Conservation (phyloP, 2,329 filamentous ascomycete species). For the Aspergillus sp. region DNA sequence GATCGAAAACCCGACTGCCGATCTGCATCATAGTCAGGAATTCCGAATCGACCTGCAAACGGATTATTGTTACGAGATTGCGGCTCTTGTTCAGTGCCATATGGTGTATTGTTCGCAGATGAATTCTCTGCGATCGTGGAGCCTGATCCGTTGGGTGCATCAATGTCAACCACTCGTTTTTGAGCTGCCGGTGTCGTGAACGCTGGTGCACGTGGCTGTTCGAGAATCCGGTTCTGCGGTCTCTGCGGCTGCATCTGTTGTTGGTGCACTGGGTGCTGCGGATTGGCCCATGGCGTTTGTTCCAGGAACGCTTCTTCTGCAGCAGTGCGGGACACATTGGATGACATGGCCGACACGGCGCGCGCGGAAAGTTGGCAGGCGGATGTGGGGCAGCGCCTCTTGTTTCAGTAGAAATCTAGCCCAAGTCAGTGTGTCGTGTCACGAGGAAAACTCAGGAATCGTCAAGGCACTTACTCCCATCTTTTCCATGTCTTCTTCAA, state of each 20-base stretch:
- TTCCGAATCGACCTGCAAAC: slow-evolving; percentile 9
- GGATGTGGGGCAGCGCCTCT: slow-evolving; percentile 15
- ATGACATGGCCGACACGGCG: slow-evolving; percentile 25
- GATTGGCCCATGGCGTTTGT: slow-evolving; percentile 87
- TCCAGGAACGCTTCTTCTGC: slow-evolving; percentile 82
- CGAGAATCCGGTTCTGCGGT: slow-evolving; percentile 24
- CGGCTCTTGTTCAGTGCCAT: slow-evolving; percentile 30
- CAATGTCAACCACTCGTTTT: slow-evolving; percentile 35
- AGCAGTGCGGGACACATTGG: slow-evolving; percentile 36
- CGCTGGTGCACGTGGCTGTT: slow-evolving; percentile 26
- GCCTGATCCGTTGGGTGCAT: slow-evolving; percentile 38
- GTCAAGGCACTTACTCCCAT: slow-evolving; percentile 63
- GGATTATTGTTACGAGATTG: slow-evolving; percentile 15
- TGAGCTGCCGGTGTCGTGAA: slow-evolving; percentile 38
- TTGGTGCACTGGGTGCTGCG: slow-evolving; percentile 65
- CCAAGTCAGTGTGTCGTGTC: no score
- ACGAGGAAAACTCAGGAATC: no score
- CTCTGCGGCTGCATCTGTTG: slow-evolving; percentile 31
- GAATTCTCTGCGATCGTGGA: slow-evolving; percentile 40
- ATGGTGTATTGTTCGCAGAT: slow-evolving; percentile 37
- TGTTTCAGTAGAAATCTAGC: slow-evolving; percentile 24
- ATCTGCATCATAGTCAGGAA: slow-evolving; percentile 28
- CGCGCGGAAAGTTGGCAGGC: slow-evolving; percentile 14
- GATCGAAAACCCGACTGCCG: slow-evolving; percentile 30
- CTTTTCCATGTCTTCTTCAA: slow-evolving; percentile 78